Base-by-base conservation (phyloP, 371 early-diverging fungal genomes). In the Dentiscutata heterogama region DNA sequence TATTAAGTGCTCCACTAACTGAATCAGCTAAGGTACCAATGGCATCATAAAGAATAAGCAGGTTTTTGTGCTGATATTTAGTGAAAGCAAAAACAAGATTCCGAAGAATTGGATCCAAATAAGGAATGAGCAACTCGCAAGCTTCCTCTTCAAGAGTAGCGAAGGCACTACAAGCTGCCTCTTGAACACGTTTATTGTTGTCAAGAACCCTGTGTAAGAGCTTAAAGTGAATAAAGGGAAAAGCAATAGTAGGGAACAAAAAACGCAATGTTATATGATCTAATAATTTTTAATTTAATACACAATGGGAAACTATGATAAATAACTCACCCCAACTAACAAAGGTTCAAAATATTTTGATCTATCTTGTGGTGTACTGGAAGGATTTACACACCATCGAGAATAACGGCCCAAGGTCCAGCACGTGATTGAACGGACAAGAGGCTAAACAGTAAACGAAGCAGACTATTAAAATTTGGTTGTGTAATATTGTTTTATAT, bases 371-470 rank as follows among this genome's bases (percentile, higher is more conserved):
- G 20, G 46, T 35, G 90, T 83, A 79, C 89, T 91, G 72, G 91
- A 87, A 27, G 90, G 86, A 79, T 90, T 84, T 39, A 94, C 90
- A 58, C 94, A 92, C 98, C 98, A 99, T 54, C 87, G 87, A 27
- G 96, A 92, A 86, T 96, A 99, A 65, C 99, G 93, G 63, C 97
- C 95, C 68, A 98, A 89, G 42, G 98, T 96, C 99, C 99, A 99
- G 89, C 98, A 98, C 16, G 98, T 94, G 84, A 99, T 99, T n/a
- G 97, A 94, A 74, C 98, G 93, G 64, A 98, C 95, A 75, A 98
- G 90, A 10, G 97, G 94, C 94, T 94, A 88, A 0, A 5, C 25
- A 82, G 22, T 16, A 10, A 39, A 56, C n/a, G 56, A 56, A 56
- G 14, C 56, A 56, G n/a, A 56, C 56, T n/a, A 56, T 56, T 46